Evolutionary conservation across 2,329 filamentous ascomycete genomes (phyloP), one percentile per base, ranked within the genome.

Genomic region (Claviceps africana): DNA sequence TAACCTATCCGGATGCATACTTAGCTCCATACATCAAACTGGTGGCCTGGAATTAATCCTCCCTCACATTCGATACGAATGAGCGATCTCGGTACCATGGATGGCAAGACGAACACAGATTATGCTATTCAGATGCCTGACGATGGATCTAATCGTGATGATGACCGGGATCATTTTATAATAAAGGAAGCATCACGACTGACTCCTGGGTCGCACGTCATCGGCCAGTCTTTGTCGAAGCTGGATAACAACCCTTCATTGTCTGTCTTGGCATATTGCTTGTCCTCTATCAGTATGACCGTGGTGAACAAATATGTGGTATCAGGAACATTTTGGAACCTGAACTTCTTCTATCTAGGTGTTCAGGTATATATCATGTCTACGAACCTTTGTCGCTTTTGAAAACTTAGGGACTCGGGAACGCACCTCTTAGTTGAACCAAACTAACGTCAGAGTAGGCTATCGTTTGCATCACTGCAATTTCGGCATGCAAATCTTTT

Each of bases 281-380:
- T 86, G 62, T 88, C 91, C 51, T 96, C 90, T n/a, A 98, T 98
- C 65, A 80, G 91, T 68, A 98, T 98, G 93, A 98, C 93, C 8
- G 87, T 96, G n/a, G 93, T 94, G 68, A 98, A 98, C 74, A 98
- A 98, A 77, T 98, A 94, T 68, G 90, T 96, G 56, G 81, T 98
- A 47, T 96, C 88, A 8, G 93, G 93, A 55, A 77, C 79, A 50
- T 80, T 85, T 59, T 98, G 94, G 80, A 98, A 98, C 71, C 72
- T 98, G 62, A 95, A 95, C 71, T 95, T 97, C 71, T 88, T 98
- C 71, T 85, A 96, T 62, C 80, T 98, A 55, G 85, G 82, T 56
- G 78, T 97, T 55, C 93, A 97, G 83, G 91, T 96, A 80, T 63
- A 8, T 25, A 15, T 25, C 19, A 25, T 25, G 22, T 15, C 19